Percentiles rank a stretch among this genome's conserved stretches.
These are phyloP conservation scores for Penicillium glabrum DNA, from an alignment of 2,329 filamentous ascomycete genomes.

Conservation along the genomic window DNA sequence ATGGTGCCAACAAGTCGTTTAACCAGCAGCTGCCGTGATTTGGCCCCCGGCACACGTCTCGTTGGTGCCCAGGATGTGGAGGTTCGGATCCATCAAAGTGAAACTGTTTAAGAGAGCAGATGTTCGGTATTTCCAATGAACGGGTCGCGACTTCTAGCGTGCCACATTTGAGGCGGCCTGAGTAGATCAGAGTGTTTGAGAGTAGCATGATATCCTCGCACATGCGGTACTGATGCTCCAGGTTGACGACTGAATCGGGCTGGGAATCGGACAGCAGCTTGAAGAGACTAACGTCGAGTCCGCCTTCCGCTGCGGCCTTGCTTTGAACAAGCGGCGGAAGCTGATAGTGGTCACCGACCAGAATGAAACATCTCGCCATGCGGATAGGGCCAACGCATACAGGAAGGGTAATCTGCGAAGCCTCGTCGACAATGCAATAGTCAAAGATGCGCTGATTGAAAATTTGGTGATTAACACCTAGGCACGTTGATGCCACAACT, in stretches of 20 bases:
- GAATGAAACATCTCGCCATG: slow-evolving; percentile 87
- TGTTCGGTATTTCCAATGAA: slow-evolving; percentile 67
- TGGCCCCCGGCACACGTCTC: slow-evolving; percentile 56
- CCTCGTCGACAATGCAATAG: slow-evolving; percentile 98
- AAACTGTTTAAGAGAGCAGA: slow-evolving; percentile 59
- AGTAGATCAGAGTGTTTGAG: slow-evolving; percentile 90
- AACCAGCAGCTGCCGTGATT: slow-evolving; percentile 68
- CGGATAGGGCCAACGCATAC: slow-evolving; percentile 93
- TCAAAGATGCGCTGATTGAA: slow-evolving; percentile 91
- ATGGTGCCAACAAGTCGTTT: slow-evolving; percentile 66
- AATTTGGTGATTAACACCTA: slow-evolving; percentile 84
- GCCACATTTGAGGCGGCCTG: slow-evolving; percentile 86
- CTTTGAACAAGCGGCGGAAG: slow-evolving; percentile 92
- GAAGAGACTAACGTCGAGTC: slow-evolving; percentile 90
- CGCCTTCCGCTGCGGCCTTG: slow-evolving; percentile 79
- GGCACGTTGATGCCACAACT: slow-evolving; percentile 91
- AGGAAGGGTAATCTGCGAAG: slow-evolving; percentile 93
- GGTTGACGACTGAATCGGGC: slow-evolving; percentile 80
- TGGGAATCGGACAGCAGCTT: slow-evolving; percentile 88
- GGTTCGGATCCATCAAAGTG: slow-evolving; percentile 46
- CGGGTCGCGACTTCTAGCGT: slow-evolving; percentile 70
- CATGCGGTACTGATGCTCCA: slow-evolving; percentile 98
- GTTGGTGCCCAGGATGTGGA: slow-evolving; percentile 32
- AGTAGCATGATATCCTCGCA: slow-evolving; percentile 94
- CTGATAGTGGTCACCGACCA: slow-evolving; percentile 96